Base-by-base conservation (phyloP, 768 basidiomycete genomes). In the Phylloporus arenicola region DNA sequence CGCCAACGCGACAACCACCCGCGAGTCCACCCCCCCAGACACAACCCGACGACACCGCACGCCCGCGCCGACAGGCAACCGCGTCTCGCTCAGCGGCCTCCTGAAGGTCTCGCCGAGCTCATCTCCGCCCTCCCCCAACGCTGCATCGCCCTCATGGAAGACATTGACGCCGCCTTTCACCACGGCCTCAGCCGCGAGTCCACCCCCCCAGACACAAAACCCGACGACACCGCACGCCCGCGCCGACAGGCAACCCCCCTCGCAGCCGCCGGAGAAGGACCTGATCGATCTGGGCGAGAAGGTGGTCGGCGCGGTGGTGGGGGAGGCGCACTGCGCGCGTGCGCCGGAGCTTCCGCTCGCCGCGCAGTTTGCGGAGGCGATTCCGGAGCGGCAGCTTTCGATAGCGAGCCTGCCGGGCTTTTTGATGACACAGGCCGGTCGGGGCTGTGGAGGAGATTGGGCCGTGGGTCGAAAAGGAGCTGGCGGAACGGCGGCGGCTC, bases 131-230 rank as follows among this genome's bases (percentile, higher is more conserved):
- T 89, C 2, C 88, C 88, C n/a, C 75, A 81, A 50, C 74, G 75
- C 56, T 88, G 83, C 58, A 84, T 91, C 48, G 80, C 83, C 5
- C 72, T 92, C 31, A 88, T 92, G 80, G 88, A 91, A 64, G 89
- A 91, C 62, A 84, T 91, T 48, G 89, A 92, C 56, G 86, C 83
- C 3, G 88, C 86, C 3, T 86, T 90, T 67, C 69, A 70, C 29
- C 72, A 70, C 39, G 68, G 70, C 19, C 55, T 77, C 44, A 70
- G 45, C 37, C 72, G 73, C 34, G 69, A 72, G n/a, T 43, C 47
- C 4, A 31, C 55, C 33, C 17, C 16, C 6, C 2, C 51, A 2
- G 13, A 44, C 19, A 29, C 19, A 10, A 8, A 40, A 16, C 35
- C 51, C 3, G 43, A 49, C 1, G 45, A 49, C 0, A 38, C 63